These are phyloP conservation scores for Pseudogymnoascus sp. DNA, from an alignment of 2,329 filamentous ascomycete genomes.

Conservation along the genomic window DNA sequence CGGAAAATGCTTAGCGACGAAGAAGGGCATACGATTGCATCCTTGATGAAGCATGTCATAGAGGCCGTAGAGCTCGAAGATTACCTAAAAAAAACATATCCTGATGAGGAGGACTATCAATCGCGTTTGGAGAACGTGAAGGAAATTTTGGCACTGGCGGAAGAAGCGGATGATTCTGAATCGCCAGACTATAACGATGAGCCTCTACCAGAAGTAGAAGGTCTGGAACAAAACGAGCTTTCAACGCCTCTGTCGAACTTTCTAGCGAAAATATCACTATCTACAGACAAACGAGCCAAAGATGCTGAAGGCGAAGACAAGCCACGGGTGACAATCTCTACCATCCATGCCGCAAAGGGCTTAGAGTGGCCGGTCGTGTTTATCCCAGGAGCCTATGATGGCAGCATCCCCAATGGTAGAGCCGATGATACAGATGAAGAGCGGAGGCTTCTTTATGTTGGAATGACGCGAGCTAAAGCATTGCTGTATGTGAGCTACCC, in stretches of 20 bases:
- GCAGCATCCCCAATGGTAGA: constrained; percentile 75
- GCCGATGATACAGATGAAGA: constrained; percentile 85
- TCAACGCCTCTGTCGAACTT: constrained; percentile 62
- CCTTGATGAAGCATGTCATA: constrained; percentile 44
- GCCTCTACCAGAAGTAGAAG: constrained; percentile 59
- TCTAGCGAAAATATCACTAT: constrained; percentile 82
- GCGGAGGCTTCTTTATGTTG: constrained; percentile 81
- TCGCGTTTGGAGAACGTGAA: constrained; percentile 80
- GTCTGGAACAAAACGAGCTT: constrained; percentile 60
- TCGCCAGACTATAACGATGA: constrained; percentile 40
- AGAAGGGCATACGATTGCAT: constrained; percentile 20
- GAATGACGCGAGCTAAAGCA: constrained; percentile 88
- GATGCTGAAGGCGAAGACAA: constrained; percentile 48
- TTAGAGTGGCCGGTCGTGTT: constrained; percentile 96
- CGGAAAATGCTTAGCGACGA: constrained; percentile 41
- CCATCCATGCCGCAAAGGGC: constrained; percentile 92
- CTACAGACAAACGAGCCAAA: constrained; percentile 65
- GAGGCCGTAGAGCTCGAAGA: constrained; percentile 63
- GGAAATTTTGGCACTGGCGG: constrained; percentile 74
- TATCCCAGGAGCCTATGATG: constrained; percentile 80
- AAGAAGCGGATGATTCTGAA: constrained; percentile 41
- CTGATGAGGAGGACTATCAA: constrained; percentile 67
- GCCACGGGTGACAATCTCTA: constrained; percentile 77
- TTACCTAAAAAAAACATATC: constrained; percentile 64
- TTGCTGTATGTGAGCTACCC: constrained; percentile 82